Evolutionary conservation across 306 rosid genomes (phyloP), one percentile per base, ranked within the genome.

Genomic region (Cicer chorassanicum): DNA sequence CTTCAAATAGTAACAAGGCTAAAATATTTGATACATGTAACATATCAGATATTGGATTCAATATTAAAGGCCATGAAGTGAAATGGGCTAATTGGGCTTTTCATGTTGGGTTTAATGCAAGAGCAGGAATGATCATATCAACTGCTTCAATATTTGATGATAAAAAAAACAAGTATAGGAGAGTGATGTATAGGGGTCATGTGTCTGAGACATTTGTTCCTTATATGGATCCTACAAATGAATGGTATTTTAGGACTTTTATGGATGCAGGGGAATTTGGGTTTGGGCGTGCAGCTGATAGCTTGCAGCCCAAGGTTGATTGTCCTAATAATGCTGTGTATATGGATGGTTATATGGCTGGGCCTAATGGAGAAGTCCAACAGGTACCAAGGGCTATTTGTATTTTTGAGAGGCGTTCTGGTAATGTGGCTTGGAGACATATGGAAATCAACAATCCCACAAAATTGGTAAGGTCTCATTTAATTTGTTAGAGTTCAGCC

Each of bases 161-260:
- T n/a, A 64, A 29, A 16, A 72, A 80, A 65, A 45, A 68, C 10
- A 80, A 82, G 79, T 82, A 73, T 19, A 74, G 96, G 66, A 78
- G 86, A 8, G 96, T 93, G 59, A 13, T 93, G 6, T 93, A 93
- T 69, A 91, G 88, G 84, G 98, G 98, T 16, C 96, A 93, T 75
- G 88, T 90, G n/a, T 89, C 98, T 0, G 97, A 93, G 82, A 86
- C 90, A 12, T 91, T 91, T 77, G 98, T 93, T 38, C 97, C 98
- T 13, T 91, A 93, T 19, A 88, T 89, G 96, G 97, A 93, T 77
- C 87, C 92, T 5, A 84, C 96, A 56, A 42, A 67, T 9, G 98
- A 93, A 65, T 93, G 97, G 97, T 93, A 91, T 54, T 93, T 75
- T 56, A 91, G 84, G 78, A 91, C 98, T n/a, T 93, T 89, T 59